Evolutionary conservation across 106 monocot species (phyloP), one percentile per base, ranked within the genome.

Genomic region (Phalaenopsis aphrodite): DNA sequence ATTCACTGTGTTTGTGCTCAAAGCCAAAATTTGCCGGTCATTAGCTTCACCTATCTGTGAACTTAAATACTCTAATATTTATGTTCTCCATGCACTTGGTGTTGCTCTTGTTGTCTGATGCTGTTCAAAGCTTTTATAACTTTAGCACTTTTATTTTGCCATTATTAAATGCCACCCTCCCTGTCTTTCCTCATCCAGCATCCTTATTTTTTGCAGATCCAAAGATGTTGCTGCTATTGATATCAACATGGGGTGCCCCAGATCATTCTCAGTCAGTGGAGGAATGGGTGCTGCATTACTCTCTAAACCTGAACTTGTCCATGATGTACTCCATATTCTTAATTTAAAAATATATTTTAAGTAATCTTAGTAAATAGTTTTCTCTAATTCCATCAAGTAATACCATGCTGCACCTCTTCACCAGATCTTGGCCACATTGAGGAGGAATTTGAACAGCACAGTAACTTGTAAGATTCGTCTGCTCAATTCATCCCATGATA

Each of bases 231-330:
- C 94, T 67, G 99, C 99, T 18, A 93, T 99, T 84, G 99, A 99
- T 90, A 90, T 99, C 69, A 99, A 99, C 83, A 99, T 95, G 99
- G 99, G 99, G 41, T 99, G 99, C 78, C 99, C 99, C 17, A 95
- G 77, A 74, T 88, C 89, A 39, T 99, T 99, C 86, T 99, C 99
- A 77, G 84, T 99, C 42, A 95, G 91, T 77, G 99, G 99, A 87
- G 99, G 99, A 83, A 99, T 99, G 99, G 99, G 99, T 81, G 95
- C 99, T 86, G 99, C 99, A 67, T 88, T 99, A 82, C 88, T 99
- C 77, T 88, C 95, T 82, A 99, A 99, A 82, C 99, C 99, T 75
- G 95, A 95, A 81, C 93, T 99, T 84, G 88, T 99, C 87, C 91
- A 99, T 88, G 99, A 99, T 87, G 98, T 98, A 98, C 86, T 86